A percentile compares a stretch with the other conserved stretches of the same genome.
Conservation (phyloP, 1,284 basidiomycete species). For the Cutaneotrichosporon sp. region DNA sequence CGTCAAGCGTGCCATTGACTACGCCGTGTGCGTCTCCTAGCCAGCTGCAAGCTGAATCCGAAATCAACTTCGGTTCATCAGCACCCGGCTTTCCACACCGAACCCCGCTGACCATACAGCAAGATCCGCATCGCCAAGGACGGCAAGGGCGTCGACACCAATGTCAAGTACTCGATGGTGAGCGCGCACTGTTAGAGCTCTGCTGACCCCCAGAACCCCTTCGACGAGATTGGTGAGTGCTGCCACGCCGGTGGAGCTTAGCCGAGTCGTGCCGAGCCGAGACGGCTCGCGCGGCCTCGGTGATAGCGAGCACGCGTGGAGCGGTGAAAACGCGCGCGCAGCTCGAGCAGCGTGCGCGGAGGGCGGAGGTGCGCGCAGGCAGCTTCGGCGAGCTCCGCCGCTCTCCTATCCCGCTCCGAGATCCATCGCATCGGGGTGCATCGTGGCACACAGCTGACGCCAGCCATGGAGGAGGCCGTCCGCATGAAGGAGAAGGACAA, state of each 20-base stretch:
- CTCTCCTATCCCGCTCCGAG: neutral
- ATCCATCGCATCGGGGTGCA: neutral
- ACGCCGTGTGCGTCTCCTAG: slow-evolving; percentile 36
- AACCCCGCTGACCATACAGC: slow-evolving; percentile 58
- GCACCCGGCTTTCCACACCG: neutral
- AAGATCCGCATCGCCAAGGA: slow-evolving; percentile 93
- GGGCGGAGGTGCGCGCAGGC: neutral
- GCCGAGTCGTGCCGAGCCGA: slow-evolving; percentile 18
- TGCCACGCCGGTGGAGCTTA: slow-evolving; percentile 3
- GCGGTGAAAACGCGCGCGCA: neutral
- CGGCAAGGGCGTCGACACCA: slow-evolving; percentile 89
- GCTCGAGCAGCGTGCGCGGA: neutral
- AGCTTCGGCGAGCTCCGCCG: neutral
- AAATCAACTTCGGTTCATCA: neutral
- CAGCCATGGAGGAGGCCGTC: slow-evolving; percentile 97
- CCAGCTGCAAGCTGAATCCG: neutral
- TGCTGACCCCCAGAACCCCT: slow-evolving; percentile 72
- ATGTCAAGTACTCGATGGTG: slow-evolving; percentile 97
- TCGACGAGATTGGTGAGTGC: slow-evolving; percentile 89
- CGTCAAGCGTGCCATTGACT: slow-evolving; percentile 72
- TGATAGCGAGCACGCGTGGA: slow-evolving; percentile 1
- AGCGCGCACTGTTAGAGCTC: slow-evolving; percentile 33
- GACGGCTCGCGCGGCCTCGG: slow-evolving; percentile 2
- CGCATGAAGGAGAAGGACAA: slow-evolving; percentile 73
- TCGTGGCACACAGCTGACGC: neutral